Conservation (phyloP, 192 early-diverging fungal species). For the Backusella sp. region DNA sequence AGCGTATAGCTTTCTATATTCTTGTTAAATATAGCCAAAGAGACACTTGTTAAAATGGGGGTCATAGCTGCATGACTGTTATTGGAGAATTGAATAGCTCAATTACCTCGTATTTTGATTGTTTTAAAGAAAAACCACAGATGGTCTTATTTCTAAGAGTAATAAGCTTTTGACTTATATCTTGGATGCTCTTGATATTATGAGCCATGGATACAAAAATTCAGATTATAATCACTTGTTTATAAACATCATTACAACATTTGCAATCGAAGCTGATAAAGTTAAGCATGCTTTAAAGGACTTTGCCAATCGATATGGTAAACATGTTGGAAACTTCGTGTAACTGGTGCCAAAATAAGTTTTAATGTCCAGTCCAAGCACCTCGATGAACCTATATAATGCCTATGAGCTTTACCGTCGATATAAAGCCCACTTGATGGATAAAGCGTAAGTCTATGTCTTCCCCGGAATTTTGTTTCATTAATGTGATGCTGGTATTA, state of each 20-base stretch:
- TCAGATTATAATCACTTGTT: conserved; percentile 98
- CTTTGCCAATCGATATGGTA: conserved; percentile 90
- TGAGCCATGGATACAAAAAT: conserved; percentile 84
- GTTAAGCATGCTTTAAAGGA: conserved; percentile 85
- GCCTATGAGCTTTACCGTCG: conserved; percentile 90
- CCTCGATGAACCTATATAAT: conserved; percentile 48
- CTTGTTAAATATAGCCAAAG: conserved; percentile 65
- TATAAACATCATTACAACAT: conserved; percentile 96
- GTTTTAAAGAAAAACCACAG: conserved; percentile 53
- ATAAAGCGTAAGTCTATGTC: conserved; percentile 97
- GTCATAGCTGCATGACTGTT: conserved; percentile 74
- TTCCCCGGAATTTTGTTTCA: conserved; percentile 77
- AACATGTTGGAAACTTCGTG: conserved; percentile 91
- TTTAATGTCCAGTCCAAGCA: conserved; percentile 81
- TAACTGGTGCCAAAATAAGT: conserved; percentile 92
- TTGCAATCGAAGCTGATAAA: conserved; percentile 79
- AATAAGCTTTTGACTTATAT: conserved; percentile 90
- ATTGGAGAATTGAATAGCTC: conserved; percentile 64
- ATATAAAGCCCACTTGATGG: conserved; percentile 96
- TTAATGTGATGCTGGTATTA: conserved; percentile 41
- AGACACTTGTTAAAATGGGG: conserved; percentile 78
- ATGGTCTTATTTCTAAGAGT: conserved; percentile 91
- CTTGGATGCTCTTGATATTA: conserved; percentile 91
- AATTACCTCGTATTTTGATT: conserved; percentile 56
- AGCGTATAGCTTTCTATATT: conserved; percentile 75